Evolutionary conservation across 345 rosid species (phyloP), one percentile per base, ranked within the genome.

Genomic region (Gossypium stocksii): DNA sequence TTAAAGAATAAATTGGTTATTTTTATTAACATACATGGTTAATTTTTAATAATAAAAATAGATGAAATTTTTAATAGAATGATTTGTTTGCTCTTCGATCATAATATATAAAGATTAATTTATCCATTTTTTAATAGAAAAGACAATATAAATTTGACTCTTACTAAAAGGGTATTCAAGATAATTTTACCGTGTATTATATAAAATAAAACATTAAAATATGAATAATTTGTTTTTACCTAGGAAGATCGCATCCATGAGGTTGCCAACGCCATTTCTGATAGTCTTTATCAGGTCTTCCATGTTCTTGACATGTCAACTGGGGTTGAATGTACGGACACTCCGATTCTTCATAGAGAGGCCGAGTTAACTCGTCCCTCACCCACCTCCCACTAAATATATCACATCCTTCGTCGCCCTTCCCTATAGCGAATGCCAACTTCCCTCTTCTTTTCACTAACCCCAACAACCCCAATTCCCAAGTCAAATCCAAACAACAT

Each of bases 301-400:
- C 98, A 15, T 87, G 98, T 60, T 85, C 89, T 62, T 90, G 99
- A 80, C 99, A 93, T 3, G 99, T 93, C 82, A 95, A 77, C 85
- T 95, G 99, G 9, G 97, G 98, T 78, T 89, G 97, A 2, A 95
- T 91, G 80, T 93, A 95, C 13, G 99, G 99, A 75, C 99, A 95
- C 66, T 93, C 97, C 74, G 88, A 84, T 82, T 95, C 99, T 76
- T 91, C 75, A 74, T 95, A 95, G 49, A 59, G 89, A 62, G 98
- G 99, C 78, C 91, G 84, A 49, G 75, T 86, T 46, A 63, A 72
- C 80, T 90, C 83, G 72, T 93, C 99, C 82, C 85, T 58, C 12
- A 95, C 89, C 99, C 99, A 95, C 23, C 85, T 88, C 60, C 99
- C 99, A n/a, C 86, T 85, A 79, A 88, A 95, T 22, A 90, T 25